Base-by-base conservation (phyloP, 805 yeast genomes). In the Jamesozyma gamospora region DNA sequence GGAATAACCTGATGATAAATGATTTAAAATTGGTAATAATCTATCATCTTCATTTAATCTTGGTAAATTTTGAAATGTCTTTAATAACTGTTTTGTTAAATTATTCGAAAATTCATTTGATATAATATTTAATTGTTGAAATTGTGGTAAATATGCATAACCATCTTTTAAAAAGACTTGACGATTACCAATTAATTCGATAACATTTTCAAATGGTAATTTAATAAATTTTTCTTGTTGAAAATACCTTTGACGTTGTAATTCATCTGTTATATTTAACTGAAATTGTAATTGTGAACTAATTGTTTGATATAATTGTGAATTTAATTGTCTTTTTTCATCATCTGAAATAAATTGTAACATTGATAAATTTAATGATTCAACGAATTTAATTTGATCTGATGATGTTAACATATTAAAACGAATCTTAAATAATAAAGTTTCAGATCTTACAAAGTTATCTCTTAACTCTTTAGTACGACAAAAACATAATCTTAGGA, bases 41-140 rank as follows among this genome's bases (percentile, higher is more conserved):
- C 99, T 69, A 56, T 87, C 94, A 54, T 87, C 96, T 64, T 90
- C 97, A 54, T 87, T 95, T 41, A 90, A 65, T 10, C 88, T 70
- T 6, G 95, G 94, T 40, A 87, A 64, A 16, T 82, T 72, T 54
- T 82, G 82, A 50, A 86, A 78, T 0, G 96, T 84, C 35, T 69
- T 63, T 17, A 77, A 62, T 47, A 92, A 66, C 16, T 77, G 74
- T 14, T 60, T 55, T 2, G 59, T 56, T 39, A 88, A 63, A 41
- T 65, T 58, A 30, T 66, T 70, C 28, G 75, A 65, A 57, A 80
- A 90, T 55, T 86, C 95, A 32, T 69, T 71, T 0, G 81, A 63
- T 25, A 92, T 65, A 38, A 90, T 63, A 40, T 77, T 76, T 43
- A 82, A 63, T 58, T 87, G 96, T 53, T 80, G 75, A 36, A 82